A percentile compares a stretch with the other conserved stretches of the same genome.
These are phyloP conservation scores for Cystoderma amianthinum DNA, from an alignment of 768 basidiomycete species.

Conservation along the genomic window DNA sequence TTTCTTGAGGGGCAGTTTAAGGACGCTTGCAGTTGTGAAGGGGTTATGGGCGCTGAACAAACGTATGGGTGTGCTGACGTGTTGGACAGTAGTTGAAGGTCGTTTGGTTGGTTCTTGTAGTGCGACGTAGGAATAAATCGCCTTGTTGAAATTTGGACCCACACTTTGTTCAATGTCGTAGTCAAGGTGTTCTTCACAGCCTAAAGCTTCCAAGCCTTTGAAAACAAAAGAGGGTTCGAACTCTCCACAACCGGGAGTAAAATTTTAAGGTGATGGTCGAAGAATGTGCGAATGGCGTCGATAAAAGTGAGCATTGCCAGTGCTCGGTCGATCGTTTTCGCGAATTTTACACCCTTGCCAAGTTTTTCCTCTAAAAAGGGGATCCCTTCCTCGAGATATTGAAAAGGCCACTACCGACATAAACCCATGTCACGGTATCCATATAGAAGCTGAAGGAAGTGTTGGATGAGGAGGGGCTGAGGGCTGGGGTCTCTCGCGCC, in stretches of 20 bases:
- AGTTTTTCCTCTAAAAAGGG: too few species aligned
- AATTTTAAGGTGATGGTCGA: conserved; percentile 94
- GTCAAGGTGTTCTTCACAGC: conserved; percentile 95
- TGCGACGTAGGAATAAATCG: conserved; percentile 92
- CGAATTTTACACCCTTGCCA: too few species aligned
- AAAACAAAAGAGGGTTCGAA: conserved; percentile 98
- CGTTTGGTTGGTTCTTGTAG: conserved; percentile 99
- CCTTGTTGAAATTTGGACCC: conserved; percentile 91
- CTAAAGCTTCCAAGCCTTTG: conserved; percentile 90
- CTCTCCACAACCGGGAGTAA: conserved; percentile 94
- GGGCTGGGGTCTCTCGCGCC: too few species aligned
- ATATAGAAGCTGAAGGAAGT: too few species aligned
- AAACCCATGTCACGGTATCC: too few species aligned
- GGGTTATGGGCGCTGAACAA: too few species aligned
- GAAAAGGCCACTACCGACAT: too few species aligned
- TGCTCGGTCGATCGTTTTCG: conserved; percentile 92
- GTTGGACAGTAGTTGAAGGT: conserved; percentile 94
- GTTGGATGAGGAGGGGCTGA: too few species aligned
- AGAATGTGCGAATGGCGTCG: conserved; percentile 84
- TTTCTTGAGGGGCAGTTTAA: too few species aligned
- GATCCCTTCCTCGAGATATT: too few species aligned
- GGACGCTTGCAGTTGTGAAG: too few species aligned
- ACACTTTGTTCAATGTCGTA: conserved; percentile 95
- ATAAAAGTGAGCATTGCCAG: conserved; percentile 92
- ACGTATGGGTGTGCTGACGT: conserved; percentile 97